These are phyloP conservation scores for Euphorbia tirucalli DNA, from an alignment of 345 rosid genomes.

Conservation along the genomic window DNA sequence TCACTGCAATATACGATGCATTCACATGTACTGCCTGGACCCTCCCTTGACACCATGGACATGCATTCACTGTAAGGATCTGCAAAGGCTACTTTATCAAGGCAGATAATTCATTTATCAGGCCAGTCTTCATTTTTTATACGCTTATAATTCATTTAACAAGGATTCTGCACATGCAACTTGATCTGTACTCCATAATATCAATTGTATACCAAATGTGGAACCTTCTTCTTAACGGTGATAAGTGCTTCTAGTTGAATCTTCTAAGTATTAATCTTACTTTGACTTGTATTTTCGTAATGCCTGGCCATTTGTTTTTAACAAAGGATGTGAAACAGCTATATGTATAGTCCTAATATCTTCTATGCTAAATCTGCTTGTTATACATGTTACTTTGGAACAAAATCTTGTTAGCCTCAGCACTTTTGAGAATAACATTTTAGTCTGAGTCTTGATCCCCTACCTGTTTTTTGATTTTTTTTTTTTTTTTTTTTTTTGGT, in stretches of 20 bases:
- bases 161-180: not conserved
- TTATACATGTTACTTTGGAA: not conserved
- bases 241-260: not conserved
- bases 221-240: too few species aligned
- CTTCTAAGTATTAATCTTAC: not conserved
- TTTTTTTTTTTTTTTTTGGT: too few species aligned
- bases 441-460: too few species aligned
- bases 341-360: not conserved
- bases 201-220: not conserved
- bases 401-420: not conserved
- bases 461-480: too few species aligned
- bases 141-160: not conserved
- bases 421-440: too few species aligned
- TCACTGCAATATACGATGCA: slow-evolving; percentile 53
- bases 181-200: not conserved
- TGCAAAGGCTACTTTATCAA: slow-evolving; percentile 49
- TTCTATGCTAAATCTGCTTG: not conserved
- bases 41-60: slow-evolving; percentile 83
- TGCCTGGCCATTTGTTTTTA: not conserved
- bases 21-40: slow-evolving; percentile 81
- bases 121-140: slow-evolving; percentile 1
- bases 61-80: slow-evolving; percentile 77
- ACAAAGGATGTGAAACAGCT: not conserved
- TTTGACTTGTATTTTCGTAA: not conserved
- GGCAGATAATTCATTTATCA: slow-evolving; percentile 12